Evolutionary conservation across 2,329 filamentous ascomycete species (phyloP), one percentile per base, ranked within the genome.

Genomic region (Septoria linicola): DNA sequence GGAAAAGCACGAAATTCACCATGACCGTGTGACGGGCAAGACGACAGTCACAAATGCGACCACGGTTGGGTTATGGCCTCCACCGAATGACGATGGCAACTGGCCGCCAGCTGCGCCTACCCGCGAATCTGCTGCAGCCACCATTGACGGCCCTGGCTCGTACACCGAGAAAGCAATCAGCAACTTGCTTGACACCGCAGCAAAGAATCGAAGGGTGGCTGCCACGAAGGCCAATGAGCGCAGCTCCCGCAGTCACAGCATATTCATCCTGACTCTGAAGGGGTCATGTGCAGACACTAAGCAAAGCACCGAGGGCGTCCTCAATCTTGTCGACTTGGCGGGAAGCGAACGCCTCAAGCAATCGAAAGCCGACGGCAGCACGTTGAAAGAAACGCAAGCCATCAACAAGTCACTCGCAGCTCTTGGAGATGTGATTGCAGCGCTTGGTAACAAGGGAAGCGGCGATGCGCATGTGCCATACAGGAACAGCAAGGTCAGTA

Each of bases 141-240:
- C 34, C 7, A 21, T 39, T 10, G 19, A 37, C 4, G 35, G 45
- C n/a, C 50, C 61, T 8, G 39, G 46, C 17, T 52, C 54, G 8
- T 67, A 67, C 53, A 67, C 63, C 4, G 57, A 62, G 34, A 57
- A 59, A 41, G 63, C 66, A 7, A 61, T 68, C 13, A 54, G 41
- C 25, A 57, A 59, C 8, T 61, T 68, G 23, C 80, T 99, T 21
- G 80, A 81, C 35, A 83, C 87, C 41, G 93, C 95, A 0, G 84
- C 87, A 60, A 84, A 83, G 63, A 96, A 97, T 71, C 83, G 93
- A 13, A 92, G 88, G 8, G 91, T 96, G 3, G 93, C 93, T 1
- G 90, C 93, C 0, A 99, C 93, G n/a, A 96, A 95, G 68, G 89
- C 93, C 56, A 99, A 99, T 72, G 89, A 95, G 73, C 83, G 91